Percentiles rank a stretch among this genome's conserved stretches.
phyloP scores from a whole-genome alignment of 225 moss, liverwort and hornwort genomes.

The Marchantia polymorpha region DNA sequence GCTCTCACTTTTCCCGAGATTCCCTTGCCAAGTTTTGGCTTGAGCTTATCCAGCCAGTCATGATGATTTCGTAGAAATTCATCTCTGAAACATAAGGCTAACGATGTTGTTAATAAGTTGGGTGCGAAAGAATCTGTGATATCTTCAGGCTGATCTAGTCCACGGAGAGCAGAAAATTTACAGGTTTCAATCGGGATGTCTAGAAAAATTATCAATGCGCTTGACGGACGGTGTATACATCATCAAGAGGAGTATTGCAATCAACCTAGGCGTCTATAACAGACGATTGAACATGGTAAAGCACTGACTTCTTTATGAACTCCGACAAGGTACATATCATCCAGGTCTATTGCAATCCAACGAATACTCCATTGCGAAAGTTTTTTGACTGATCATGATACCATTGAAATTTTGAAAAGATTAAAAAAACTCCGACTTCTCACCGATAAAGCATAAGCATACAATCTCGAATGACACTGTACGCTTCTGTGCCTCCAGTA shows the following conservation, averaged over 20 bases:
- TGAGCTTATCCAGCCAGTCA: constrained; percentile 64
- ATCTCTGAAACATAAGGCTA: constrained; percentile 41
- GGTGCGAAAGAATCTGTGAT: neutral
- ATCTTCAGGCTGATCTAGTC: neutral
- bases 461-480: constrained; percentile 64
- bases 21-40: constrained; percentile 60
- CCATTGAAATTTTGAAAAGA: neutral
- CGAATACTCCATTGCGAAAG: too few species aligned
- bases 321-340: neutral
- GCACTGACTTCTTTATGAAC: neutral
- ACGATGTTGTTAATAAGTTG: neutral
- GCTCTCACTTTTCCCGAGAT: constrained; percentile 66
- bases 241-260: too few species aligned
- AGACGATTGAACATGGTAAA: neutral
- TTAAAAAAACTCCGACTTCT: neutral
- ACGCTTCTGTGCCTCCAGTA: constrained; percentile 54
- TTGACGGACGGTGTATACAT: too few species aligned
- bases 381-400: neutral
- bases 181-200: too few species aligned
- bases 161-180: neutral
- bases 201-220: too few species aligned
- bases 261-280: too few species aligned
- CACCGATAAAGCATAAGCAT: constrained; percentile 85
- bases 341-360: too few species aligned
- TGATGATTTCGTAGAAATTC: constrained; percentile 70